phyloP scores from a whole-genome alignment of 495 filamentous ascomycete genomes.

The Aspergillus steynii region DNA sequence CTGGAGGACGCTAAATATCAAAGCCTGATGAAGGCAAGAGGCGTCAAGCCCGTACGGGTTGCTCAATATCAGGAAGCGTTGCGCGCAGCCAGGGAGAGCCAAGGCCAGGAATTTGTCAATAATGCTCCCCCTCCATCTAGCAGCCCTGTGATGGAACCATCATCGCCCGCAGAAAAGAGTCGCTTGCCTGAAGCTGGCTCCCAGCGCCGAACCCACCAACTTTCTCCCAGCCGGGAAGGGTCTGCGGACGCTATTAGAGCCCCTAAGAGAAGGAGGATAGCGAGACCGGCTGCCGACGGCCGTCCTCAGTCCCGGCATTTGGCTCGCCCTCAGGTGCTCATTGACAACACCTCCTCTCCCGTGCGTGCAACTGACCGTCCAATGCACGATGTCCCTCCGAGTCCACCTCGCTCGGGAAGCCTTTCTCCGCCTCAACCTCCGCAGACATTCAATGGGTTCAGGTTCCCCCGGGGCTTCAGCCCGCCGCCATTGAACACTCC shows the following conservation, averaged over 20 bases:
- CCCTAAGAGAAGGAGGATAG: conserved; percentile 38
- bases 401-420: conserved; percentile 42
- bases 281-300: conserved; percentile 22
- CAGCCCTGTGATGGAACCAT: conserved; percentile 28
- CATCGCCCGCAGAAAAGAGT: conserved; percentile 21
- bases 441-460: conserved; percentile 32
- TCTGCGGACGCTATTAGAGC: conserved; percentile 3
- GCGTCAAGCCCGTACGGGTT: conserved; percentile 62
- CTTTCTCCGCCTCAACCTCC: conserved; percentile 25
- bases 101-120: conserved; percentile 40
- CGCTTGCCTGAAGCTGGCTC: conserved; percentile 1
- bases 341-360: conserved; percentile 22
- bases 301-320: conserved; percentile 11
- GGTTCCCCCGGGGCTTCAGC: conserved; percentile 40
- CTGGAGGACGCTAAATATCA: conserved; percentile 68
- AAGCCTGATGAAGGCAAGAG: conserved; percentile 58
- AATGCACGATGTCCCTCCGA: conserved; percentile 37
- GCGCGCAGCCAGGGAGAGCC: conserved; percentile 49
- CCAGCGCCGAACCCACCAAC: not conserved
- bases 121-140: conserved; percentile 33
- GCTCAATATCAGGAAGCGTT: conserved; percentile 21
- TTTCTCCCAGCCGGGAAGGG: not conserved
- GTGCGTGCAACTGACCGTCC: conserved; percentile 11
- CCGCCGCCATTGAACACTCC: conserved; percentile 35
- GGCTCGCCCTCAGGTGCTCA: conserved; percentile 27